Evolutionary conservation across 116 monocot species (phyloP).

Genomic region (Posidonia oceanica): DNA sequence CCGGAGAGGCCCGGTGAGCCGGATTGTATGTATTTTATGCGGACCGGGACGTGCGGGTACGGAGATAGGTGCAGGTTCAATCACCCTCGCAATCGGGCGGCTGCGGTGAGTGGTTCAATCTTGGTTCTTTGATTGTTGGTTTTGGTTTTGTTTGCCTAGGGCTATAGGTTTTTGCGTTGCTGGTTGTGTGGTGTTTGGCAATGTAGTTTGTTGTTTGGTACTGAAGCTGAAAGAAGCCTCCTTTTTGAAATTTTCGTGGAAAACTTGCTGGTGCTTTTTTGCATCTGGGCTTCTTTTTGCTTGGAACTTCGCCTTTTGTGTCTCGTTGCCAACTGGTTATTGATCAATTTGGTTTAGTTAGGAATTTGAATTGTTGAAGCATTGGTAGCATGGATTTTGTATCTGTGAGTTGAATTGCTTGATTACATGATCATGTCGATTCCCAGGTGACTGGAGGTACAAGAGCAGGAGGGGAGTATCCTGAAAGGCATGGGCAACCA

Average conservation of each 20-base stretch:
- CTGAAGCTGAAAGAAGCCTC: neutral
- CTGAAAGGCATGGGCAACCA: conserved; percentile 62
- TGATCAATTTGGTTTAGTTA: neutral
- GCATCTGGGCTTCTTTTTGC: too few species aligned
- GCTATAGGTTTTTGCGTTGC: neutral
- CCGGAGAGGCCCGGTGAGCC: conserved; percentile 79
- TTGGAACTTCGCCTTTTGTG: too few species aligned
- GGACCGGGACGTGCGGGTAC: conserved; percentile 81
- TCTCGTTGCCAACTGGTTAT: neutral
- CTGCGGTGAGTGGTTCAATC: neutral
- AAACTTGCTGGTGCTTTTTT: too few species aligned
- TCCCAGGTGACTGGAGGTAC: conserved; percentile 28
- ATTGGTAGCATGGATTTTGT: neutral
- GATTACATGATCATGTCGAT: neutral
- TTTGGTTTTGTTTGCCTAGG: neutral
- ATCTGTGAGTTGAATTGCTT: neutral
- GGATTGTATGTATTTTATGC: conserved; percentile 68
- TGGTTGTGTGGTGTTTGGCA: neutral
- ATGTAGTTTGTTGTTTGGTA: conserved; percentile 3
- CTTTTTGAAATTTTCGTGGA: neutral
- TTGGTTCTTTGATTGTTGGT: neutral
- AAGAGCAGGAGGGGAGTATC: conserved; percentile 49
- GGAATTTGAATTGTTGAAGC: neutral
- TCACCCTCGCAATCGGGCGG: conserved; percentile 55
- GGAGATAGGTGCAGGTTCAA: conserved; percentile 82